Conservation (phyloP, 2,329 filamentous ascomycete species). For the Trichoderma arundinaceum region DNA sequence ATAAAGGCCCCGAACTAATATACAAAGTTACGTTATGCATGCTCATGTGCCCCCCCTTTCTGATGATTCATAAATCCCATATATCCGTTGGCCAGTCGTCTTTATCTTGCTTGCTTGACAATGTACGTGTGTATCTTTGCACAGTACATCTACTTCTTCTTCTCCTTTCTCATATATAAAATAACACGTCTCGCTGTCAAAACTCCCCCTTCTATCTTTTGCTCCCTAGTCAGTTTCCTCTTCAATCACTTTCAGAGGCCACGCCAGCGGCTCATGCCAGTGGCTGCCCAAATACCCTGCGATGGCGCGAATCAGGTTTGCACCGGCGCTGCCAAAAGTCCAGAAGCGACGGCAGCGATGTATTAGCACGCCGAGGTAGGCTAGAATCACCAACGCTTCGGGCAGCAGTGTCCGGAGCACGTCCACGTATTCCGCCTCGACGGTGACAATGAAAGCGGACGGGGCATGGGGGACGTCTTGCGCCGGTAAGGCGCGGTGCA, state of each 20-base stretch:
- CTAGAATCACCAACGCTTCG: slow-evolving; percentile 54
- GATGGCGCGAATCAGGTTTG: slow-evolving; percentile 42
- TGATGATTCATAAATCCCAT: slow-evolving; percentile 13
- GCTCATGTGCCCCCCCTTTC: neutral
- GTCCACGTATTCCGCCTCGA: slow-evolving; percentile 45
- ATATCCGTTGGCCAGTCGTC: neutral
- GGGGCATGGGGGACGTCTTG: slow-evolving; percentile 41
- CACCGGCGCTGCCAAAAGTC: slow-evolving; percentile 47
- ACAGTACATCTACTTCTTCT: neutral
- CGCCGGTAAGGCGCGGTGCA: slow-evolving; percentile 39
- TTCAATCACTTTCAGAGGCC: slow-evolving; percentile 44
- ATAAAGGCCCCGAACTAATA: neutral
- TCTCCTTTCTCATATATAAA: neutral
- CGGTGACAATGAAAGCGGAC: slow-evolving; percentile 43
- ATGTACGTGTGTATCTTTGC: neutral
- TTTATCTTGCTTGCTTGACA: neutral
- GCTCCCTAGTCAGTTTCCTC: slow-evolving; percentile 38
- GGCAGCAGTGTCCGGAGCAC: slow-evolving; percentile 46
- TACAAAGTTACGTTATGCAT: slow-evolving; percentile 17
- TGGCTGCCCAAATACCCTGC: slow-evolving; percentile 43
- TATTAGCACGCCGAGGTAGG: slow-evolving; percentile 57
- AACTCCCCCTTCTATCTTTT: neutral
- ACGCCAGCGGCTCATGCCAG: slow-evolving; percentile 44
- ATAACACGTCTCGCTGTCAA: neutral
- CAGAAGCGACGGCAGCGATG: slow-evolving; percentile 49